Conservation (phyloP, 2,329 filamentous ascomycete species). For the Epichloe hybrida region DNA sequence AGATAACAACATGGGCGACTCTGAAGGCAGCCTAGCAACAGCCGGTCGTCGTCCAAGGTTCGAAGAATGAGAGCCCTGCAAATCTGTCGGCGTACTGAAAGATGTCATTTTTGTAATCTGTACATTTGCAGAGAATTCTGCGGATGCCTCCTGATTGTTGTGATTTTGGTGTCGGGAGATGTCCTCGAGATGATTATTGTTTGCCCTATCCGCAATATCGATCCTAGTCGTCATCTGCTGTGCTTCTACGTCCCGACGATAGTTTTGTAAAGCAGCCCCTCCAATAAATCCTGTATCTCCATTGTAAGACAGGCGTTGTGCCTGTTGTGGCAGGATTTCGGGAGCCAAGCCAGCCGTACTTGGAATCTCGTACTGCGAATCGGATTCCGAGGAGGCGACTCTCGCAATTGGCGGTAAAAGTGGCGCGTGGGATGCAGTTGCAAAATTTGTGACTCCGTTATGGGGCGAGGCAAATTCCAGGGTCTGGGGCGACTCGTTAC, state of each 20-base stretch:
- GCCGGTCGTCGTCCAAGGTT: slow-evolving; percentile 28
- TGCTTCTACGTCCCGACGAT: slow-evolving; percentile 25
- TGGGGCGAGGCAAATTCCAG: slow-evolving; percentile 23
- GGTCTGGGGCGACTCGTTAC: slow-evolving; percentile 27
- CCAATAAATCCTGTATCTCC: slow-evolving; percentile 38
- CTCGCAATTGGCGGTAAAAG: slow-evolving; percentile 37
- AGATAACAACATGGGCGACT: slow-evolving; percentile 21
- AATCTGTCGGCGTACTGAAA: slow-evolving; percentile 36
- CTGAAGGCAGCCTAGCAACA: slow-evolving; percentile 25
- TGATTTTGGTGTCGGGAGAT: slow-evolving; percentile 1
- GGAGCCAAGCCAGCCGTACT: slow-evolving; percentile 5
- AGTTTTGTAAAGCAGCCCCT: slow-evolving; percentile 39
- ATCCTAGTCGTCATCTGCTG: slow-evolving; percentile 2
- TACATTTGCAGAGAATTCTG: slow-evolving; percentile 19
- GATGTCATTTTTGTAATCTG: slow-evolving; percentile 22
- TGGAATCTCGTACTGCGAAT: slow-evolving; percentile 11
- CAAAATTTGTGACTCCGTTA: slow-evolving; percentile 22
- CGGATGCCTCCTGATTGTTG: slow-evolving; percentile 13
- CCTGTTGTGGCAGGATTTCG: slow-evolving; percentile 14
- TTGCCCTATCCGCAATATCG: not conserved
- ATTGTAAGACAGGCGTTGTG: slow-evolving; percentile 21
- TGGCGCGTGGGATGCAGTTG: slow-evolving; percentile 27
- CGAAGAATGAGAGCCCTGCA: slow-evolving; percentile 22
- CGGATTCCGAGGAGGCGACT: slow-evolving; percentile 29
- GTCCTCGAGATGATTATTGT: slow-evolving; percentile 3